phyloP scores from a whole-genome alignment of 2,329 filamentous ascomycete genomes.

The Trichoderma citrinoviride region DNA sequence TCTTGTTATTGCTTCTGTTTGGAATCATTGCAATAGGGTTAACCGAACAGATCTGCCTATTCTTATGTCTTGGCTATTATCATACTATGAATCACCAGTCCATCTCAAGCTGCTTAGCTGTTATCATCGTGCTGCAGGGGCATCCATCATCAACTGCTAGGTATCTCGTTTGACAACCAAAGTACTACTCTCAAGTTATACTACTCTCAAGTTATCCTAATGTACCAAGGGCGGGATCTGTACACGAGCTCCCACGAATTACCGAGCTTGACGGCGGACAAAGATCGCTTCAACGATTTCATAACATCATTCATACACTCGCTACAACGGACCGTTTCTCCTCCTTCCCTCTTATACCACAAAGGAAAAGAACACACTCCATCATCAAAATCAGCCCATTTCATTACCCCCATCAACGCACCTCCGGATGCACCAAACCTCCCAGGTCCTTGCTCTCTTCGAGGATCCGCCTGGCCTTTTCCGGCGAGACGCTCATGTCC shows the following conservation, averaged over 20 bases:
- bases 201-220: not conserved
- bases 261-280: not conserved
- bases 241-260: not conserved
- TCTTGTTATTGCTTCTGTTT: not conserved
- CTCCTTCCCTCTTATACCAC: no score
- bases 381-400: conserved; percentile 25
- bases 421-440: conserved; percentile 63
- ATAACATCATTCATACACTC: not conserved
- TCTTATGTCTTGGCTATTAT: not conserved
- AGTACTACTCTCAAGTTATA: not conserved
- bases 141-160: not conserved
- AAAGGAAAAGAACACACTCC: not conserved
- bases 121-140: not conserved
- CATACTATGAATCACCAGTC: not conserved
- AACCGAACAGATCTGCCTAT: not conserved
- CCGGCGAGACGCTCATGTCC: conserved; percentile 48
- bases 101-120: not conserved
- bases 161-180: not conserved
- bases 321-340: not conserved
- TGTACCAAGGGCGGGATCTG: not conserved
- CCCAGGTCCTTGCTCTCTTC: conserved; percentile 66
- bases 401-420: not conserved
- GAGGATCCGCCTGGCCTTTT: conserved; percentile 54
- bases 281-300: not conserved
- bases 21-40: not conserved